A percentile compares a stretch with the other conserved stretches of the same genome.
phyloP scores from a whole-genome alignment of 2,329 filamentous ascomycete genomes.

The Fusarium sp. region DNA sequence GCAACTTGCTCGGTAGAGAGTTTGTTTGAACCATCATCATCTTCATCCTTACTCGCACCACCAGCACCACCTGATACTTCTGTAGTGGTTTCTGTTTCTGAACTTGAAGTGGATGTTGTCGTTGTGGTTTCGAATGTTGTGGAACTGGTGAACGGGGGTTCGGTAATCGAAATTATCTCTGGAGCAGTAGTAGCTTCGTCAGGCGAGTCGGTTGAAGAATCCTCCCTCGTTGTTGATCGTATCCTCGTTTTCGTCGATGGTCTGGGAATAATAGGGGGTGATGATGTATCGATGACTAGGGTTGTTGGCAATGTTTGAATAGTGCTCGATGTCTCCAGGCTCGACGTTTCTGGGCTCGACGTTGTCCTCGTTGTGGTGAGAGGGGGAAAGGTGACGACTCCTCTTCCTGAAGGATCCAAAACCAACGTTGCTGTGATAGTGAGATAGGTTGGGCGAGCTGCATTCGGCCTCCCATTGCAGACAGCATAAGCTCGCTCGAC shows the following conservation, averaged over 20 bases:
- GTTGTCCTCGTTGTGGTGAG: conserved; percentile 17
- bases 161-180: conserved; percentile 23
- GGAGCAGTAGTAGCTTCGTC: neutral
- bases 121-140: conserved; percentile 17
- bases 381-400: conserved; percentile 47
- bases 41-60: conserved; percentile 21
- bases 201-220: neutral
- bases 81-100: conserved; percentile 31
- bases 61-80: conserved; percentile 25
- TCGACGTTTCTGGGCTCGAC: conserved; percentile 18
- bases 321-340: conserved; percentile 20
- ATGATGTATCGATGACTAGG: conserved; percentile 45
- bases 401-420: conserved; percentile 46
- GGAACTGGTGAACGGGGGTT: conserved; percentile 15
- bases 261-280: conserved; percentile 34
- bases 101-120: conserved; percentile 18
- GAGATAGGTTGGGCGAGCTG: conserved; percentile 67
- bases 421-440: conserved; percentile 69
- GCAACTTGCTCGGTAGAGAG: conserved; percentile 61
- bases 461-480: conserved; percentile 63
- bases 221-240: conserved; percentile 8
- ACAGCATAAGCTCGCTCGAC: conserved; percentile 66
- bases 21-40: conserved; percentile 19
- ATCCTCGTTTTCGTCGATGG: conserved; percentile 17
- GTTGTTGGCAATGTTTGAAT: conserved; percentile 44